phyloP scores from a whole-genome alignment of 345 rosid genomes.

The Lepidium africanum region DNA sequence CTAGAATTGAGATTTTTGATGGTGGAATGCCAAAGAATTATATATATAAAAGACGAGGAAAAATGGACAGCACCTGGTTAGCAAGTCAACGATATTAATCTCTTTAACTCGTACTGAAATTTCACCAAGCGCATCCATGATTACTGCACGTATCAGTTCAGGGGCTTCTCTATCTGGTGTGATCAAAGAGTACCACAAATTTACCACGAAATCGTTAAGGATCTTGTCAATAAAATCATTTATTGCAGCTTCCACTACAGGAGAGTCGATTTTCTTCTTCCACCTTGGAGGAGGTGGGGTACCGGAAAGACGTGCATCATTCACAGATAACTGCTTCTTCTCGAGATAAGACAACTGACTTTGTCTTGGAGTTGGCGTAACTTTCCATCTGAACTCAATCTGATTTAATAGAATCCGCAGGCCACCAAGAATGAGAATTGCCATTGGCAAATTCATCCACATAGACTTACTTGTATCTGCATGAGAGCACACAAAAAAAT shows the following conservation, averaged over 20 bases:
- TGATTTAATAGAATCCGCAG: constrained; percentile 46
- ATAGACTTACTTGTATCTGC: constrained; percentile 89
- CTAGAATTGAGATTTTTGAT: neutral
- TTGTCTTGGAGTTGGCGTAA: constrained; percentile 9
- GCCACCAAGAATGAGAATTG: constrained; percentile 46
- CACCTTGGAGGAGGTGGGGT: constrained; percentile 51
- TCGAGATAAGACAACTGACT: constrained; percentile 48
- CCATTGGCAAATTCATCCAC: constrained; percentile 92
- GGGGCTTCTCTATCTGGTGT: constrained; percentile 89
- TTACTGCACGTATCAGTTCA: constrained; percentile 66
- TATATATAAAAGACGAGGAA: neutral
- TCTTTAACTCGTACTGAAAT: constrained; percentile 75
- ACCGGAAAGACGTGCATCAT: constrained; percentile 64
- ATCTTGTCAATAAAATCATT: constrained; percentile 70
- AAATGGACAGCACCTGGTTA: constrained; percentile 49
- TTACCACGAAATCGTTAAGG: constrained; percentile 73
- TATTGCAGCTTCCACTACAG: constrained; percentile 68
- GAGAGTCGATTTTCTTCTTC: constrained; percentile 87
- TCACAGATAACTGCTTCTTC: constrained; percentile 69
- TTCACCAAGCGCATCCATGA: constrained; percentile 91
- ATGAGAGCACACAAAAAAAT: neutral
- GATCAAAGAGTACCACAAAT: constrained; percentile 88
- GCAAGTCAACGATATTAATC: constrained; percentile 74
- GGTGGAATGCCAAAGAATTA: neutral
- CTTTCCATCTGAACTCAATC: constrained; percentile 82